Percentiles rank a stretch among this genome's conserved stretches.
phyloP scores from a whole-genome alignment of 257 asterid species.

The Phtheirospermum japonicum region DNA sequence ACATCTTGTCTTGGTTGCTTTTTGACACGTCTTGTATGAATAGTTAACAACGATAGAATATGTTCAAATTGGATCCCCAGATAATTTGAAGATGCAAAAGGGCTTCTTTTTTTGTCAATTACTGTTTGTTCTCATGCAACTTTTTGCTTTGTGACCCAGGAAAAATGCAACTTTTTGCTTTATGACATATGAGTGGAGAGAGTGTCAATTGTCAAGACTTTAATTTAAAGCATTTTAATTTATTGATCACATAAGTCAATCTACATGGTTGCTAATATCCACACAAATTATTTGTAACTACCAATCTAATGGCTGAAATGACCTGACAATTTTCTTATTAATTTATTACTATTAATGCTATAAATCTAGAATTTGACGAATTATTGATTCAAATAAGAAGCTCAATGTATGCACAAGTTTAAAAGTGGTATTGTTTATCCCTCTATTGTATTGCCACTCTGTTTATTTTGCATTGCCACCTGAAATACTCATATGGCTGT shows the following conservation, averaged over 20 bases:
- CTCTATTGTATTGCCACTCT: not conserved
- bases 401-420: not conserved
- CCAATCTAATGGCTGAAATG: not conserved
- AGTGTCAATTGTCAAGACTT: not conserved
- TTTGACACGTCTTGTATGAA: conserved; percentile 13
- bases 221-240: not conserved
- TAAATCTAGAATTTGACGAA: not conserved
- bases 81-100: conserved; percentile 3
- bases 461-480: too few species aligned
- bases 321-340: not conserved
- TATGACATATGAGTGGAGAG: not conserved
- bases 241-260: not conserved
- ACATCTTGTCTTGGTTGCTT: conserved; percentile 6
- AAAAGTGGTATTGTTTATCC: not conserved
- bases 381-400: not conserved
- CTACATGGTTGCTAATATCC: not conserved
- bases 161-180: not conserved
- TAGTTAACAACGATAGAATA: conserved; percentile 11
- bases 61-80: not conserved
- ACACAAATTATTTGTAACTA: not conserved
- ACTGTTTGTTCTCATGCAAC: conserved; percentile 29
- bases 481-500: too few species aligned
- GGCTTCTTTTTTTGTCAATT: conserved; percentile 21
- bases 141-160: not conserved
- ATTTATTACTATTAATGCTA: not conserved